Percentiles rank a stretch among this genome's conserved stretches.
phyloP scores from a whole-genome alignment of 768 basidiomycete genomes.

The Cystobasidium tubakii region DNA sequence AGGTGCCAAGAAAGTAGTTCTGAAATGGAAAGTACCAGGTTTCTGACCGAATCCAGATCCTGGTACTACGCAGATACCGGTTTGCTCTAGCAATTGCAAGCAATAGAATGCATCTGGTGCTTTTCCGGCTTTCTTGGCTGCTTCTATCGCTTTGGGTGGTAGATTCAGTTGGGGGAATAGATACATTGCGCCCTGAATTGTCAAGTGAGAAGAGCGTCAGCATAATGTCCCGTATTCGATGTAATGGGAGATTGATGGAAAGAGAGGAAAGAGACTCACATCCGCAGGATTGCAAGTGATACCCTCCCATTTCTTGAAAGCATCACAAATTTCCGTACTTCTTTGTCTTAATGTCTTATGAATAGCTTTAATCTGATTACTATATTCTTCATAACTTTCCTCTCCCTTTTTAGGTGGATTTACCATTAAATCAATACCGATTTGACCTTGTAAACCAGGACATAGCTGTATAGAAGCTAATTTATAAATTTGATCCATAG shows the following conservation, averaged over 20 bases:
- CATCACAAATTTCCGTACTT: constrained; percentile 64
- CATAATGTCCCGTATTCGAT: constrained; percentile 42
- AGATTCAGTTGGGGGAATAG: constrained; percentile 79
- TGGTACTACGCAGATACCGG: constrained; percentile 88
- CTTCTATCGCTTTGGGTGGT: constrained; percentile 65
- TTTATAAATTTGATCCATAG: constrained; percentile 86
- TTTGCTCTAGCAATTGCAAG: constrained; percentile 71
- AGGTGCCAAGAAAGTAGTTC: constrained; percentile 88
- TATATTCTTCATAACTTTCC: constrained; percentile 70
- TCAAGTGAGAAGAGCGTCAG: too few species aligned
- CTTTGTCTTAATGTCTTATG: constrained; percentile 68
- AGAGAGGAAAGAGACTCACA: constrained; percentile 39
- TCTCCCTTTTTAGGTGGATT: constrained; percentile 73
- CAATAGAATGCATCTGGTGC: constrained; percentile 85
- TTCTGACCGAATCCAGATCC: constrained; percentile 92
- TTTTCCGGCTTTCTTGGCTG: constrained; percentile 66
- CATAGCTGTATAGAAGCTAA: constrained; percentile 87
- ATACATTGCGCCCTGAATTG: constrained; percentile 77
- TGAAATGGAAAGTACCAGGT: constrained; percentile 81
- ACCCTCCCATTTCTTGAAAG: constrained; percentile 78
- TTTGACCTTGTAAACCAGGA: constrained; percentile 81
- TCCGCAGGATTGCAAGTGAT: constrained; percentile 75
- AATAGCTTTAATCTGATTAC: constrained; percentile 73
- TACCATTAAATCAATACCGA: constrained; percentile 91
- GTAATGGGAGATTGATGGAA: not conserved